Percentiles rank a stretch among this genome's conserved stretches.
phyloP scores from a whole-genome alignment of 768 basidiomycete species.

The Podaxis sp. region DNA sequence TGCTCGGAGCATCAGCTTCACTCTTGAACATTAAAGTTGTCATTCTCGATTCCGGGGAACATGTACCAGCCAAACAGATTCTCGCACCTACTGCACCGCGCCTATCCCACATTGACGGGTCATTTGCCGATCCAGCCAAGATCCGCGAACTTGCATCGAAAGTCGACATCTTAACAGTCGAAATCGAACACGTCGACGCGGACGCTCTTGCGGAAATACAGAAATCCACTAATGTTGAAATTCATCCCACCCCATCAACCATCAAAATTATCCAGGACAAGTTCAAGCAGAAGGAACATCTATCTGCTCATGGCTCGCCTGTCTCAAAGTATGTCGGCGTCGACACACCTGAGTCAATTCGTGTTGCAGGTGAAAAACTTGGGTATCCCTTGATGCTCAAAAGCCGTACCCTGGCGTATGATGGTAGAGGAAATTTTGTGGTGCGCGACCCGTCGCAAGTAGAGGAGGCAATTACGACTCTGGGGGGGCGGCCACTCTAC shows the following conservation, averaged over 20 bases:
- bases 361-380: slow-evolving; percentile 51
- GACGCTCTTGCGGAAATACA: slow-evolving; percentile 66
- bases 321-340: slow-evolving; percentile 64
- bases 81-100: slow-evolving; percentile 50
- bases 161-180: slow-evolving; percentile 89
- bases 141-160: slow-evolving; percentile 77
- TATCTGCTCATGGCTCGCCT: slow-evolving; percentile 61
- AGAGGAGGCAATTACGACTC: slow-evolving; percentile 47
- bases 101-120: slow-evolving; percentile 78
- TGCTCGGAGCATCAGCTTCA: slow-evolving; percentile 90
- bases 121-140: slow-evolving; percentile 77
- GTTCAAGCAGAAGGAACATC: slow-evolving; percentile 73
- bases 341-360: slow-evolving; percentile 52
- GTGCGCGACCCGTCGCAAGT: slow-evolving; percentile 55
- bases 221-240: slow-evolving; percentile 33
- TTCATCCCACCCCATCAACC: slow-evolving; percentile 81
- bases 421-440: slow-evolving; percentile 91
- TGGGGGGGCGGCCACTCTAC: slow-evolving; percentile 76
- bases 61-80: slow-evolving; percentile 89
- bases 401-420: slow-evolving; percentile 92
- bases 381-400: slow-evolving; percentile 96
- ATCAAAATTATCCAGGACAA: slow-evolving; percentile 88
- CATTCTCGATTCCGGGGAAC: slow-evolving; percentile 81
- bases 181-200: slow-evolving; percentile 95
- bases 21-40: slow-evolving; percentile 81